Evolutionary conservation across 768 basidiomycete species (phyloP), one percentile per base, ranked within the genome.

Genomic region (Dacryopinax spathularia): DNA sequence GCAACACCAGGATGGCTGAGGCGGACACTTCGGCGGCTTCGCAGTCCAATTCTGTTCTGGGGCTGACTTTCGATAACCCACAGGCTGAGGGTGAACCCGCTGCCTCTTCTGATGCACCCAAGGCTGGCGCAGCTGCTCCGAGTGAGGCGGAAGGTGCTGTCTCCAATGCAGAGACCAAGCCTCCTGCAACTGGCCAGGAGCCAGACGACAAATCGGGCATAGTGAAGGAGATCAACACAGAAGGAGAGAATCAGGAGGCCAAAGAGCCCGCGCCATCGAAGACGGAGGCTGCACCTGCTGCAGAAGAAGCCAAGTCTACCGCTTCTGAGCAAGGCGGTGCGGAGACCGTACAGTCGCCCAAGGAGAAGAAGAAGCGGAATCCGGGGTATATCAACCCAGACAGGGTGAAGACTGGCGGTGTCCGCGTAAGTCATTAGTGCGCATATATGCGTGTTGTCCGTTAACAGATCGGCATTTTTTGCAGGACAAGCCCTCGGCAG

Each of bases 371-470:
- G 74, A 83, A 80, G 66, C 86, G 86, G 1, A 56, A 56, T 56
- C 48, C 48, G 4, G 48, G 48, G 6, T 91, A 91, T 77, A 78
- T 88, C 48, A 90, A 91, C 73, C 84, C 80, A 7, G 88, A 90
- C 70, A 86, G 89, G 73, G 85, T 91, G 76, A 89, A 82, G 75
- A 91, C 89, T 9, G 88, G 89, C 15, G 89, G 88, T 16, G 69
- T 79, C 27, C 85, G 87, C 71, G 89, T 89, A 72, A 64, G 78
- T 34, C 6, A 15, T 2, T 27, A 18, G 31, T 9, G 7, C 22
- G 39, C 25, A 56, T 56, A 29, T 31, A 25, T 44, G 13, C 5
- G 16, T 56, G 36, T 22, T 34, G 35, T 59, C n/a, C 20, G 16
- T 34, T 10, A n/a, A 2, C n/a, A 33, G n/a, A 2, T 63, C 22